Evolutionary conservation across 2,329 filamentous ascomycete species (phyloP), one percentile per base, ranked within the genome.

Genomic region (Phoma sp.): DNA sequence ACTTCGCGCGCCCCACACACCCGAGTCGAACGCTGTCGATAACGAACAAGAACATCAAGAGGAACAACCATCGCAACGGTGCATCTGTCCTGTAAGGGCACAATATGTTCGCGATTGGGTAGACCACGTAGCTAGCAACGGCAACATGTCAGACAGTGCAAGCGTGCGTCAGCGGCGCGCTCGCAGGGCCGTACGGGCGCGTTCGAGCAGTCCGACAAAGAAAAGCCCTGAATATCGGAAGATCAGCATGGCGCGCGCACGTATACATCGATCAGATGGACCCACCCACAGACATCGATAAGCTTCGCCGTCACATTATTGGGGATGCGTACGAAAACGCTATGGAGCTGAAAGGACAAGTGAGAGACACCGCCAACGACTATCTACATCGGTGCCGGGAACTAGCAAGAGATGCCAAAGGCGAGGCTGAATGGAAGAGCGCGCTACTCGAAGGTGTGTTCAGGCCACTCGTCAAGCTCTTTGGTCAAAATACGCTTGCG

Each of bases 361-460:
- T 45, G 15, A 18, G 42, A 23, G 30, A 33, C 17, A 33, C 18
- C 20, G 42, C 30, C 42, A 45, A 17, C 29, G 42, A 45, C 15
- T 45, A 45, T n/a, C 20, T 45, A 33, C 5, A 33, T 33, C 29
- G n/a, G 12, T 45, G 42, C 28, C 28, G 20, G 18, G 29, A 45
- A 33, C 42, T 45, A 25, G 42, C 18, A 26, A 32, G 42, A 15
- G 42, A 45, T 25, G 42, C 42, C 28, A 45, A 45, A 20, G 42
- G 29, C 20, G 42, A 45, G 18, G 42, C 42, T 33, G 42, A 45
- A 20, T 45, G 42, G 42, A 45, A 33, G 42, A 45, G 42, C 20
- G 42, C 28, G 26, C 20, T 45, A 20, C 29, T 45, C 20, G 29
- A 33, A 12, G 29, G 42, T 32, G 20, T 33, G 15, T 45, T 45